Percentiles rank a stretch among this genome's conserved stretches.
These are phyloP conservation scores for Centaurea solstitialis DNA, from an alignment of 129 eudicot species.

Conservation along the genomic window DNA sequence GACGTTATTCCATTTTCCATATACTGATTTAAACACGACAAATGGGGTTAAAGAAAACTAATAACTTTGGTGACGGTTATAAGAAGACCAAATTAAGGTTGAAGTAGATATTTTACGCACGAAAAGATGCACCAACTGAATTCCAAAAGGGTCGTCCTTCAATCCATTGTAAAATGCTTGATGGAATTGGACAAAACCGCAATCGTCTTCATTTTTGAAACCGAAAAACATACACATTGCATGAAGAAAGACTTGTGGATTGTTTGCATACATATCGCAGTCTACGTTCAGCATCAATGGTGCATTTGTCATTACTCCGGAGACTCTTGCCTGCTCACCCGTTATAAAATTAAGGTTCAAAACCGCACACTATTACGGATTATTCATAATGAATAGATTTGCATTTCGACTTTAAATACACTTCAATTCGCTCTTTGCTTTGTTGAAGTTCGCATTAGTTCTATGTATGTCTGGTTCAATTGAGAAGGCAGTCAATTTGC, in stretches of 20 bases:
- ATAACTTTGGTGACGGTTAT: background rate
- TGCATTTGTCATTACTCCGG: slow-evolving; percentile 78
- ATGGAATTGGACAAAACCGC: too few relatives aligned
- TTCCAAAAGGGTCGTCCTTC: too few relatives aligned
- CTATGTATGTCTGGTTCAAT: too few relatives aligned
- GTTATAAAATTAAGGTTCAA: background rate
- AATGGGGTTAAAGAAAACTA: background rate
- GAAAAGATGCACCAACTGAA: too few relatives aligned
- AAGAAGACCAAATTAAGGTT: background rate
- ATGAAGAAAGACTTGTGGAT: too few relatives aligned
- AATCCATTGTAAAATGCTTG: too few relatives aligned
- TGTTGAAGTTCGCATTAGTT: too few relatives aligned
- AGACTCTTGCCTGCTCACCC: slow-evolving; percentile 58
- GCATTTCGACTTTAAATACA: background rate
- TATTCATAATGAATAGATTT: background rate
- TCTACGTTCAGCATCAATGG: slow-evolving; percentile 65
- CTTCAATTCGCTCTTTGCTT: too few relatives aligned
- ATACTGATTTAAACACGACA: slow-evolving; percentile 23
- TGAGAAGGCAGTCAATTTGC: too few relatives aligned
- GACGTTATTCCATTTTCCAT: slow-evolving; percentile 28
- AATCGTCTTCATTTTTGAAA: too few relatives aligned
- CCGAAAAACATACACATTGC: too few relatives aligned
- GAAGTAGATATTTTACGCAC: slow-evolving; percentile 6
- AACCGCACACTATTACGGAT: background rate
- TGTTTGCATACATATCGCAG: slow-evolving; percentile 48